Evolutionary conservation across 768 basidiomycete genomes (phyloP).

Genomic region (Cystobasidium ongulense): DNA sequence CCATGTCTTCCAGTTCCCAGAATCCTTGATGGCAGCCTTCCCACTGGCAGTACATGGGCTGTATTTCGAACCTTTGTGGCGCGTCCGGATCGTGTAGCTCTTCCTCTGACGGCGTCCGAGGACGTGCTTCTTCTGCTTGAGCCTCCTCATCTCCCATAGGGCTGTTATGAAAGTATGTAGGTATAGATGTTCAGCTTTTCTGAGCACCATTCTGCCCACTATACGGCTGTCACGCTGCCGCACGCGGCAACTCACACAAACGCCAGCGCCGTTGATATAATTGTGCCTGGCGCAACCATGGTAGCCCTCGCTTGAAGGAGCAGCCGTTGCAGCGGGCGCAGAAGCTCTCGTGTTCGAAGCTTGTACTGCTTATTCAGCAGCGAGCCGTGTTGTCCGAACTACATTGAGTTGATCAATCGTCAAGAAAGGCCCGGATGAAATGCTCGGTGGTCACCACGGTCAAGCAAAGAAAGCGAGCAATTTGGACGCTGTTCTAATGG

Average conservation of each 20-base stretch:
- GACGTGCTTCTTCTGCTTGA: background rate
- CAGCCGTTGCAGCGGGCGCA: too few species aligned
- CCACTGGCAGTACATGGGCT: slow-evolving; percentile 25
- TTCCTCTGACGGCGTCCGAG: slow-evolving; percentile 3
- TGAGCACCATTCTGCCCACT: background rate
- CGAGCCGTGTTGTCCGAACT: background rate
- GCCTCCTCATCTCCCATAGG: slow-evolving; percentile 13
- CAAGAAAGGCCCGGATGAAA: background rate
- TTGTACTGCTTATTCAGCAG: background rate
- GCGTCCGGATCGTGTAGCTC: slow-evolving; percentile 17
- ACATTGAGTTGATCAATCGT: background rate
- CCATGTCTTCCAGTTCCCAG: slow-evolving; percentile 27
- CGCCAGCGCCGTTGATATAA: background rate
- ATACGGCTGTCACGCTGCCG: background rate
- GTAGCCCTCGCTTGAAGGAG: background rate
- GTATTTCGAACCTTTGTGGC: background rate
- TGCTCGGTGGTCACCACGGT: too few species aligned
- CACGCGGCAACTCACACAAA: slow-evolving; percentile 12
- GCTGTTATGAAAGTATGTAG: background rate
- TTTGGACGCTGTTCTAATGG: too few species aligned
- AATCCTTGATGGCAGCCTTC: slow-evolving; percentile 22
- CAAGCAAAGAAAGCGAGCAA: too few species aligned
- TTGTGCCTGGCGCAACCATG: slow-evolving; percentile 8
- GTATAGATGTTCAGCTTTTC: background rate
- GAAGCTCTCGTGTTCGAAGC: background rate